Conservation (phyloP, 495 filamentous ascomycete species). For the Chaetomidium leptoderma region DNA sequence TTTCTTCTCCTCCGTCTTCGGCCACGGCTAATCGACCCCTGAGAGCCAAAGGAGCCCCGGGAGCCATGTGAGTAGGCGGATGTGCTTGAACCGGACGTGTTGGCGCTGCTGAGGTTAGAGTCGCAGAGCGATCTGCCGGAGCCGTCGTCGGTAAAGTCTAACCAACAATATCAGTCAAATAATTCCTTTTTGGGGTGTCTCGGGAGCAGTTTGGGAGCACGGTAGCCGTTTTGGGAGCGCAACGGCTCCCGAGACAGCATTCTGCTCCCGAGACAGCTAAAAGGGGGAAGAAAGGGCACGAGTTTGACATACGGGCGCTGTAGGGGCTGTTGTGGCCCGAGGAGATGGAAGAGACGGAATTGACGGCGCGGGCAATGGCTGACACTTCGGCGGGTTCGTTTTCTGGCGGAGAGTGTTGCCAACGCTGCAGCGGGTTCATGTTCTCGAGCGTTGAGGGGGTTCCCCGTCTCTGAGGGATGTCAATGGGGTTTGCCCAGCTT, state of each 20-base stretch:
- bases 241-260: too few species aligned
- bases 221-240: too few species aligned
- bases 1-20: conserved; percentile 65
- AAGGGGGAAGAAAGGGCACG: too few species aligned
- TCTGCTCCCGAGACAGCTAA: too few species aligned
- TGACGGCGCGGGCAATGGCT: conserved; percentile 74
- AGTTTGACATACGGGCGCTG: too few species aligned
- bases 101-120: conserved; percentile 68
- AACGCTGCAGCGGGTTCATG: conserved; percentile 81
- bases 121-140: conserved; percentile 65
- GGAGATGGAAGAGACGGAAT: conserved; percentile 48
- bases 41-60: conserved; percentile 61
- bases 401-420: conserved; percentile 81
- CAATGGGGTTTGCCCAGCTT: conserved; percentile 54
- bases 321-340: conserved; percentile 53
- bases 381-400: conserved; percentile 77
- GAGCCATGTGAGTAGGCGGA: conserved; percentile 70
- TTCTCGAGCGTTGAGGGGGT: conserved; percentile 49
- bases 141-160: conserved; percentile 59
- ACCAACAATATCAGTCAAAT: too few species aligned
- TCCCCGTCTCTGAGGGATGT: conserved; percentile 56
- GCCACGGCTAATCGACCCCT: conserved; percentile 54
- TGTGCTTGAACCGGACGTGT: conserved; percentile 64
- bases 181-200: too few species aligned
- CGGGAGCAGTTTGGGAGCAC: too few species aligned